Evolutionary conservation across 305 asterid species (phyloP), one percentile per base, ranked within the genome.

Genomic region (Ajuga reptans): DNA sequence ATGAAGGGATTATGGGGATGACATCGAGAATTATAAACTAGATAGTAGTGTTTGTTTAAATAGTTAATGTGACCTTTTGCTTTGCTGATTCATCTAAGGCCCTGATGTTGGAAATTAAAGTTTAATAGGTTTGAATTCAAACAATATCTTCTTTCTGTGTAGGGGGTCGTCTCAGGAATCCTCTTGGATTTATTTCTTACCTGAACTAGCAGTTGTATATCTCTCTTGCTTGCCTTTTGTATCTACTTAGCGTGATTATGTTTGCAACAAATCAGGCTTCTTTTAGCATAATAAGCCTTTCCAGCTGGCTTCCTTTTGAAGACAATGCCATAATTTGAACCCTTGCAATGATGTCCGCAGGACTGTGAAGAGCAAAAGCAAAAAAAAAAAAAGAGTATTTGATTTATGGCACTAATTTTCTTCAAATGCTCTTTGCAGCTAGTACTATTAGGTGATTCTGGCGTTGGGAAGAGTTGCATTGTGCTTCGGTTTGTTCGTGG

Each of bases 401-500:
- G 1, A 21, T 21, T 31, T 45, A 24, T 33, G 46, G 56, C 51
- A 33, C 72, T 80, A 66, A 70, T 58, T 4, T 69, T 72, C 27
- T 50, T 50, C 72, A 56, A 33, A 65, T 59, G 66, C 69, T 65
- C 52, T 72, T 39, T 83, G 75, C 87, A 94, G 98, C 71, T 94
- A 79, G 99, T 94, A 78, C 83, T 91, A 56, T 83, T 94, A 79
- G 98, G 98, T 55, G 95, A 89, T 81, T 93, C 99, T 60, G 99
- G 99, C 29, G 99, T 93, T 6, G 99, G 99, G 56, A 93, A 93
- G 82, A 93, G 99, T 76, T 90, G 99, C 84, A 93, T 93, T 51
- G 99, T 93, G 73, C 96, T 94, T 27, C 96, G 97, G 43, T 94
- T 94, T 82, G 98, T 94, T 50, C 98, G 98, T 58, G 98, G 99